These are phyloP conservation scores for Calonectria crousiana DNA, from an alignment of 2,329 filamentous ascomycete genomes.

Conservation along the genomic window DNA sequence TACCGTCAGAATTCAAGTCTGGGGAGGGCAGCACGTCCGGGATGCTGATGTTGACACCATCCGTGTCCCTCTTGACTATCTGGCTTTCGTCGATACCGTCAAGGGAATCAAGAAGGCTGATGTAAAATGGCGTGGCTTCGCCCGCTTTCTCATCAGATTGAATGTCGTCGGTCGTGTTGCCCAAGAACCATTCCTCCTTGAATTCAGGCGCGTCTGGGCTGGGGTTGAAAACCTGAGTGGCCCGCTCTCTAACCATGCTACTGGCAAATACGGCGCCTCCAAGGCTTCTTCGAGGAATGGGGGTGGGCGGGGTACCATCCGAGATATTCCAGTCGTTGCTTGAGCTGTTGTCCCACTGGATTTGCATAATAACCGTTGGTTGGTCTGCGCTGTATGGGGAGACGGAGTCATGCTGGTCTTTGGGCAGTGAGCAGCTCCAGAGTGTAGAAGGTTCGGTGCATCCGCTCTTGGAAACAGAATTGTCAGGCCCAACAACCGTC, in stretches of 20 bases:
- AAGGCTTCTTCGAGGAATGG: constrained; percentile 41
- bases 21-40: constrained; percentile 72
- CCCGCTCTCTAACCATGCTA: constrained; percentile 37
- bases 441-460: constrained; percentile 80
- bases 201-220: constrained; percentile 70
- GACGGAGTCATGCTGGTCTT: constrained; percentile 77
- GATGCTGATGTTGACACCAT: constrained; percentile 42
- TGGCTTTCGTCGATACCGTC: constrained; percentile 48
- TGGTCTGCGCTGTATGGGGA: constrained; percentile 74
- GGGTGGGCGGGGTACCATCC: constrained; percentile 50
- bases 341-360: constrained; percentile 76
- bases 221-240: constrained; percentile 56
- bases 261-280: constrained; percentile 41
- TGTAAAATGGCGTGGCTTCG: constrained; percentile 90
- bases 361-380: constrained; percentile 85
- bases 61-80: constrained; percentile 39
- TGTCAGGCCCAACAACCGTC: constrained; percentile 81
- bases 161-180: constrained; percentile 85
- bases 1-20: constrained; percentile 74
- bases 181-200: constrained; percentile 83
- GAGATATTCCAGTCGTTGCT: constrained; percentile 62
- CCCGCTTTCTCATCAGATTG: constrained; percentile 77
- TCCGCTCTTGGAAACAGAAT: constrained; percentile 70
- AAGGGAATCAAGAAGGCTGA: constrained; percentile 73
- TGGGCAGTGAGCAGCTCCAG: constrained; percentile 90